Conservation (phyloP, 345 rosid genomes). For the thale cress (Arabidopsis thaliana) region TAIR10.1 NC_003074.8:11394501-11395000, state of each 20-base stretch:
- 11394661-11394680: neutral
- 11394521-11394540: no score
- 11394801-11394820: neutral
- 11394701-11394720: neutral
- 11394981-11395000: neutral
- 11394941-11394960: constrained; percentile 6
- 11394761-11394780: neutral
- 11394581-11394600: no score
- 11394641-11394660: no score
- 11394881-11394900: neutral
- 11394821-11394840: constrained; percentile 3
- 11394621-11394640: no score
- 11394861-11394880: neutral
- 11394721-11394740: constrained; percentile 8
- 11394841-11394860: neutral
- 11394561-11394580: no score
- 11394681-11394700: neutral
- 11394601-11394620: neutral
- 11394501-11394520: no score
- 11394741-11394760: neutral
- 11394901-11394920: neutral
- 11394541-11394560: no score
- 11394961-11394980: neutral
- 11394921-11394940: neutral
- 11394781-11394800: neutral